Conservation (phyloP, 148 eudicot genomes). For the Limonium bicolor region DNA sequence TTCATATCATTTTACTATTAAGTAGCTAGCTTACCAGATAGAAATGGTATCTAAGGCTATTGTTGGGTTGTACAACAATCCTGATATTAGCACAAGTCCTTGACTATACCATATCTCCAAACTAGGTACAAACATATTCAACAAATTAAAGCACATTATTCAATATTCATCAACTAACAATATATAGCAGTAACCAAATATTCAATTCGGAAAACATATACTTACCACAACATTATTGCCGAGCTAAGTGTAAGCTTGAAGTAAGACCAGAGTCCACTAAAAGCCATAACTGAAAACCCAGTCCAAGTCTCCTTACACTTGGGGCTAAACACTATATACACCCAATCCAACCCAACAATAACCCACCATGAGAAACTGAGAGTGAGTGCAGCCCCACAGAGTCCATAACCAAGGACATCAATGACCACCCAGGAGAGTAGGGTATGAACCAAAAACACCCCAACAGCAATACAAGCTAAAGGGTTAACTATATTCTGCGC, state of each 20-base stretch:
- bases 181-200: too few species aligned
- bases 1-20: not conserved
- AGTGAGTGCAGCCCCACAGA: conserved; percentile 18
- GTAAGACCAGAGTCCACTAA: conserved; percentile 16
- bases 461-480: conserved; percentile 18
- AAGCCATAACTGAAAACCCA: conserved; percentile 18
- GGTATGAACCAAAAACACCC: conserved; percentile 10
- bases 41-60: conserved; percentile 21
- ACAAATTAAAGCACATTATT: not conserved
- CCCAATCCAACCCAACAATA: conserved; percentile 10
- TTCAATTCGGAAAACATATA: not conserved
- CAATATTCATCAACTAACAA: not conserved
- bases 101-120: conserved; percentile 21
- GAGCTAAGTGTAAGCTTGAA: conserved; percentile 21
- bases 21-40: conserved; percentile 13
- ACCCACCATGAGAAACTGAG: conserved; percentile 33
- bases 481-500: conserved; percentile 28
- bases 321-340: conserved; percentile 15
- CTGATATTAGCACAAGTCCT: conserved; percentile 20
- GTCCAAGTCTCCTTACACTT: conserved; percentile 20
- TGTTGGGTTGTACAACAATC: conserved; percentile 16
- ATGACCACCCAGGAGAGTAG: conserved; percentile 13
- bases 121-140: too few species aligned
- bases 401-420: conserved; percentile 15
- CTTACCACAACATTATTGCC: conserved; percentile 22